Evolutionary conservation across 306 rosid genomes (phyloP), one percentile per base, ranked within the genome.

Genomic region (Argentina anserina): DNA sequence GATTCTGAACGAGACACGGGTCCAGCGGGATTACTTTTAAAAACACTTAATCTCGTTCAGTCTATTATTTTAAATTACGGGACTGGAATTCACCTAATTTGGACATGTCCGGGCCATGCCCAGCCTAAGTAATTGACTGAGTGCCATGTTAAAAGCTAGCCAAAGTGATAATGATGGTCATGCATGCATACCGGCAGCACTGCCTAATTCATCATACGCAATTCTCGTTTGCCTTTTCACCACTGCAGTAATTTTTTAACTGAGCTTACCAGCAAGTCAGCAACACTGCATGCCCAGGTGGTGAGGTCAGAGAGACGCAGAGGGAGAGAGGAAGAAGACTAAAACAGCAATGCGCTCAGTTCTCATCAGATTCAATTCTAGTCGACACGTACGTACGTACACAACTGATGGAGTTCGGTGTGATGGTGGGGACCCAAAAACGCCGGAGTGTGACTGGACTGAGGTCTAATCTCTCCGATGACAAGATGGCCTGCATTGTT

Each of bases 401-500:
- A 4, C 50, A 45, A 12, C 2, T 25, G 15, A 10, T 1, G 5
- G 13, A 55, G 33, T 46, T 46, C 1, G 23, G 55, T 18, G 23
- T 18, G 23, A 47, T 4, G 18, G 62, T 55, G 34, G 62, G 31
- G 18, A 3, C 62, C 62, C 17, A 2, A 41, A 2, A 41, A 25
- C 53, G 41, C 37, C 71, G 33, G 41, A 45, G 65, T 65, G 65
- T 65, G 81, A 53, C 15, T 5, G 21, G 72, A 59, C 78, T 74
- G 59, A 65, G 2, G 86, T 85, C 88, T 42, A 72, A 69, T 87
- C 82, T 10, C 31, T 18, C 52, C 0, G 12, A 7, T 43, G 85
- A 84, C 36, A 77, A 9, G 81, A 84, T 73, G 28, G 47, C 69
- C 78, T 8, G 28, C 13, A 29, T 8, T 40, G 8, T 59, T 12